Conservation (phyloP, 2,329 filamentous ascomycete genomes). For the Claviceps purpurea region DNA sequence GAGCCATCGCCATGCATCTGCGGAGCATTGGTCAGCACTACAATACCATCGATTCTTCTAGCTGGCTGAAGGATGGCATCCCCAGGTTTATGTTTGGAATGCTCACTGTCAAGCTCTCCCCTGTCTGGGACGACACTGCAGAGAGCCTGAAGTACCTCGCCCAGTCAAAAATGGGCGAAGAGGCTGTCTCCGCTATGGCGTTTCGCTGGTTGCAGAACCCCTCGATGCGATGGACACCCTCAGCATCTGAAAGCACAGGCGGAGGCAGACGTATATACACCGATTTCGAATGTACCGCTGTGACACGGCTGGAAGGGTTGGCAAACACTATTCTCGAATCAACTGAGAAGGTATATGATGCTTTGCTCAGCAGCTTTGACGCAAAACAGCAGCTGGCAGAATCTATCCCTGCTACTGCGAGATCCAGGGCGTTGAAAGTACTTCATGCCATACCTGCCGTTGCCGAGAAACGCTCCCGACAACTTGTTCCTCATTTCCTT, state of each 20-base stretch:
- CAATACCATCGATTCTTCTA: slow-evolving; percentile 39
- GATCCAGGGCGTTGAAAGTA: slow-evolving; percentile 68
- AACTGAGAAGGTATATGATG: slow-evolving; percentile 38
- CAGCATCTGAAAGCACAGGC: slow-evolving; percentile 20
- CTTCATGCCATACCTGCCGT: slow-evolving; percentile 59
- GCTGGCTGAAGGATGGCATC: slow-evolving; percentile 58
- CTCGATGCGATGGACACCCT: slow-evolving; percentile 40
- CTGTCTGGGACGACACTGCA: slow-evolving; percentile 76
- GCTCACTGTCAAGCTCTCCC: slow-evolving; percentile 71
- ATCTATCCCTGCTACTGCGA: slow-evolving; percentile 40
- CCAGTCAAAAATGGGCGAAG: slow-evolving; percentile 57
- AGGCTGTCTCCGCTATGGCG: slow-evolving; percentile 54
- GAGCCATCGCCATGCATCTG: slow-evolving; percentile 72
- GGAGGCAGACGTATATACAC: slow-evolving; percentile 34
- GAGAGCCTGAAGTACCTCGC: slow-evolving; percentile 63
- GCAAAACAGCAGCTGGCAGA: slow-evolving; percentile 43
- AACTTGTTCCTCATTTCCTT: slow-evolving; percentile 74
- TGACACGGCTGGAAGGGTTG: slow-evolving; percentile 43
- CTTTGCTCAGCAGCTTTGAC: slow-evolving; percentile 52
- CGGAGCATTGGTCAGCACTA: slow-evolving; percentile 62
- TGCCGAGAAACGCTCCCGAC: slow-evolving; percentile 75
- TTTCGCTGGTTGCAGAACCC: slow-evolving; percentile 62
- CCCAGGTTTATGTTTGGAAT: slow-evolving; percentile 80
- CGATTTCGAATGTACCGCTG: slow-evolving; percentile 76
- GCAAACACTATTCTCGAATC: slow-evolving; percentile 38